Percentiles rank a stretch among this genome's conserved stretches.
These are phyloP conservation scores for Chenopodium album DNA, from an alignment of 148 eudicot species.

Conservation along the genomic window DNA sequence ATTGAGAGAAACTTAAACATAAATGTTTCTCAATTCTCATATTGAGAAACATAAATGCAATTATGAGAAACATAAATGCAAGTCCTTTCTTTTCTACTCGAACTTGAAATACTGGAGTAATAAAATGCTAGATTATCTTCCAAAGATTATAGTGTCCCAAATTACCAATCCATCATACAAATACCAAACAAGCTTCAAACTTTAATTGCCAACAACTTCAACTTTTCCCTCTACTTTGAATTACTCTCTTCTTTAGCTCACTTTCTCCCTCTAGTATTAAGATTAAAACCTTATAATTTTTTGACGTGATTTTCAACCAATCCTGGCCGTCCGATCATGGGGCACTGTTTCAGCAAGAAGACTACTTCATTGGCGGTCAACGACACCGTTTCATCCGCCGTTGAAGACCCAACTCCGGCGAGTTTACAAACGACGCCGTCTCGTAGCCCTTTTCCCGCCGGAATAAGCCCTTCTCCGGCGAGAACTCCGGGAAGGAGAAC, in stretches of 20 bases:
- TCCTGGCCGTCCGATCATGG: constrained; percentile 38
- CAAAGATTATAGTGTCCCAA: no score
- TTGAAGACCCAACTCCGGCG: constrained; percentile 14
- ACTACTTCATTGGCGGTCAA: constrained; percentile 28
- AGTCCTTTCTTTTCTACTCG: no score
- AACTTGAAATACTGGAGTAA: no score
- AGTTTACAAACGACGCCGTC: constrained; percentile 31
- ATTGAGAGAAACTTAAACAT: no score
- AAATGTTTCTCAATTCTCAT: no score
- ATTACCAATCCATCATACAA: no score
- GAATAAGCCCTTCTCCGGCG: constrained; percentile 60
- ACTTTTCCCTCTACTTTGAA: constrained; percentile 18
- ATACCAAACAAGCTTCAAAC: no score
- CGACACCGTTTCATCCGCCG: constrained; percentile 11
- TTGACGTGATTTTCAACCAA: neutral
- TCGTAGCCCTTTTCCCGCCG: constrained; percentile 65
- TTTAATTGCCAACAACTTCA: constrained; percentile 24
- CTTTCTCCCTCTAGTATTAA: neutral
- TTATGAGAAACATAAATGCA: no score
- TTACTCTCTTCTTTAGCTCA: neutral
- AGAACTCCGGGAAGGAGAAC: constrained; percentile 57
- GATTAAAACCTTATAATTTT: no score
- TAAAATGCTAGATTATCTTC: no score
- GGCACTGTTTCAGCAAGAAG: constrained; percentile 67
- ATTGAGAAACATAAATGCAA: no score